phyloP scores from a whole-genome alignment of 257 asterid genomes.

The Solanum corneliomulleri region DNA sequence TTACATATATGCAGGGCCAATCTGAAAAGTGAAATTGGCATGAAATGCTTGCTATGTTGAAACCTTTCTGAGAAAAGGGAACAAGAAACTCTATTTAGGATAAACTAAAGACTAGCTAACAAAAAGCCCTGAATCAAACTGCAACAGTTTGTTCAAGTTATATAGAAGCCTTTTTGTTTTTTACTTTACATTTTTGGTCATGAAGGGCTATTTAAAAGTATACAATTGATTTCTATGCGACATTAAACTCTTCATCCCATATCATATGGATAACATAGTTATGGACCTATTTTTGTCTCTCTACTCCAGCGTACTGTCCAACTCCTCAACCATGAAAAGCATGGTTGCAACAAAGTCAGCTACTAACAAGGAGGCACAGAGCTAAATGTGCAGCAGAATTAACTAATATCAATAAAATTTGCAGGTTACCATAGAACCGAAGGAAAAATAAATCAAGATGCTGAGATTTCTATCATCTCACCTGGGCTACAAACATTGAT shows the following conservation, averaged over 20 bases:
- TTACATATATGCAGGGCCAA: not conserved
- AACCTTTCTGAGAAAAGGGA: not conserved
- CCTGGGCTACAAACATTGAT: conserved; percentile 82
- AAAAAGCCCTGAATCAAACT: not conserved
- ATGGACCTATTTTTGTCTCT: not conserved
- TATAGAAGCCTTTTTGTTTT: not conserved
- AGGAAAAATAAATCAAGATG: not conserved
- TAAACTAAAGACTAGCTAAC: not conserved
- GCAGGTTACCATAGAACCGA: not conserved
- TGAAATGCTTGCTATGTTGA: not conserved
- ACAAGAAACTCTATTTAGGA: not conserved
- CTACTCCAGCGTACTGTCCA: not conserved
- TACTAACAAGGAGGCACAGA: not conserved
- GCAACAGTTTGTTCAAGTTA: not conserved
- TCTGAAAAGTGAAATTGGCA: not conserved
- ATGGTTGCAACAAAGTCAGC: not conserved
- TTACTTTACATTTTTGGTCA: not conserved
- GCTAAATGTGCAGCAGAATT: not conserved
- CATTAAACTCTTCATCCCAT: not conserved
- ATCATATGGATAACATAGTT: not conserved
- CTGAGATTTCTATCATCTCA: conserved; percentile 5
- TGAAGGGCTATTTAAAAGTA: not conserved
- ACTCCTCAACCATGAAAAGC: not conserved
- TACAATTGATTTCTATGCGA: not conserved
- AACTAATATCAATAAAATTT: not conserved